A percentile compares a stretch with the other conserved stretches of the same genome.
phyloP scores from a whole-genome alignment of 2,329 filamentous ascomycete genomes.

The Ophiosphaerella korrae region DNA sequence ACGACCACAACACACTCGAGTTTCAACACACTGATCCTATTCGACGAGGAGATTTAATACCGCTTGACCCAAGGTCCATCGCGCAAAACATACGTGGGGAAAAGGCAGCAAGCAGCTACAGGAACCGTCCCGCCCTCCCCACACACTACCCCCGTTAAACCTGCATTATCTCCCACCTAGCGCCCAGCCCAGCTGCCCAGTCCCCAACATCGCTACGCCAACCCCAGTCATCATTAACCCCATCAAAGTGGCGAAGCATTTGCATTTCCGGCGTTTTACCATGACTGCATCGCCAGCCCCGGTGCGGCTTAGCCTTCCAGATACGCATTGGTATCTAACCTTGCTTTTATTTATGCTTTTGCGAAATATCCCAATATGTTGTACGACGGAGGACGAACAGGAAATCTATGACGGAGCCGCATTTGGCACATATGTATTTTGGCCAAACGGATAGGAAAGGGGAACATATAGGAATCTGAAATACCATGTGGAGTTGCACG shows the following conservation, averaged over 20 bases:
- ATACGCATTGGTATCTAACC: too few relatives aligned
- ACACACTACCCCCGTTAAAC: neutral
- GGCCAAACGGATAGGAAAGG: too few relatives aligned
- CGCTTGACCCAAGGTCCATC: neutral
- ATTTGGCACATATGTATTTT: too few relatives aligned
- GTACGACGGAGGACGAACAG: neutral
- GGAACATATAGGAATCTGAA: too few relatives aligned
- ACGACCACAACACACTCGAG: neutral
- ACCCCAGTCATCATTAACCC: neutral
- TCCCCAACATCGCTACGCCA: neutral
- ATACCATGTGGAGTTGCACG: neutral
- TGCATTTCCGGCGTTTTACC: slow-evolving; percentile 3
- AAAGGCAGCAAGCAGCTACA: too few relatives aligned
- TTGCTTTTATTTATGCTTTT: too few relatives aligned
- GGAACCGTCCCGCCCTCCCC: neutral
- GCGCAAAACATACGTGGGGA: too few relatives aligned
- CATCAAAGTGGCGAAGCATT: neutral
- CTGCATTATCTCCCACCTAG: too few relatives aligned
- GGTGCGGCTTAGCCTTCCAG: too few relatives aligned
- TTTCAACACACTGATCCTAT: slow-evolving; percentile 5
- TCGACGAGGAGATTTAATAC: slow-evolving; percentile 5
- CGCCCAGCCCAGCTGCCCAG: too few relatives aligned
- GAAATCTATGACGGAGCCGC: too few relatives aligned
- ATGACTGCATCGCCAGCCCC: neutral
- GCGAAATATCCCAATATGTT: neutral